Percentiles rank a stretch among this genome's conserved stretches.
Evolutionary conservation across 805 yeast genomes (phyloP).

Genomic region (Monosporozyma aerobia): DNA sequence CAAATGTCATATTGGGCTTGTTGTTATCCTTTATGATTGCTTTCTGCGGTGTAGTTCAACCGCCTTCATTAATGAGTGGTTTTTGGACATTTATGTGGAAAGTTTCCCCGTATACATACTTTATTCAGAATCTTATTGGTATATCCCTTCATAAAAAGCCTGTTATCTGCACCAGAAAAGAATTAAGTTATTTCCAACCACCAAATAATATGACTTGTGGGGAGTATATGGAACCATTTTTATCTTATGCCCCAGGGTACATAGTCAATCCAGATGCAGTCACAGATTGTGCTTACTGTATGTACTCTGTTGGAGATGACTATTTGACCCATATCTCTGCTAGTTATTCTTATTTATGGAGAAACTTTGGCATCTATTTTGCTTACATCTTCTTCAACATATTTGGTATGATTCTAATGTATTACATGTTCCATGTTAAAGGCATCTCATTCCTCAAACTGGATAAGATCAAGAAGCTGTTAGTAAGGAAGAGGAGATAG

Average conservation of each 20-base stretch:
- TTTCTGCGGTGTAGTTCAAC: conserved; percentile 35
- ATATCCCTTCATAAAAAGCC: conserved; percentile 39
- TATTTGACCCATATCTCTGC: conserved; percentile 36
- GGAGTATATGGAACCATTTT: conserved; percentile 14
- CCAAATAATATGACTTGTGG: conserved; percentile 20
- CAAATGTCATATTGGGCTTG: conserved; percentile 20
- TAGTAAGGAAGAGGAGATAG: not conserved
- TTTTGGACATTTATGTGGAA: conserved; percentile 38
- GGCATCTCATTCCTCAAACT: not conserved
- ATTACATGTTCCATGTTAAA: conserved; percentile 45
- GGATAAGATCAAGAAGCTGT: not conserved
- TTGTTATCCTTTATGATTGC: conserved; percentile 26
- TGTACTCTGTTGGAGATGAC: conserved; percentile 42
- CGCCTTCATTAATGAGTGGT: conserved; percentile 30
- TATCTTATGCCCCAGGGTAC: conserved; percentile 18
- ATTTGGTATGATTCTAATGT: conserved; percentile 32
- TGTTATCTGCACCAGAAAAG: conserved; percentile 34
- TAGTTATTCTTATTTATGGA: conserved; percentile 37
- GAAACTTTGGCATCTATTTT: conserved; percentile 49
- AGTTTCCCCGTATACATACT: conserved; percentile 36
- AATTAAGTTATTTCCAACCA: conserved; percentile 14
- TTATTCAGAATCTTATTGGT: conserved; percentile 38
- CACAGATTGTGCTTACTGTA: conserved; percentile 46
- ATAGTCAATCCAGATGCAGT: conserved; percentile 31
- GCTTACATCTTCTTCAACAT: conserved; percentile 41